Percentiles rank a stretch among this genome's conserved stretches.
phyloP scores from a whole-genome alignment of 805 yeast genomes.

The Kockiozyma suomiensis region DNA sequence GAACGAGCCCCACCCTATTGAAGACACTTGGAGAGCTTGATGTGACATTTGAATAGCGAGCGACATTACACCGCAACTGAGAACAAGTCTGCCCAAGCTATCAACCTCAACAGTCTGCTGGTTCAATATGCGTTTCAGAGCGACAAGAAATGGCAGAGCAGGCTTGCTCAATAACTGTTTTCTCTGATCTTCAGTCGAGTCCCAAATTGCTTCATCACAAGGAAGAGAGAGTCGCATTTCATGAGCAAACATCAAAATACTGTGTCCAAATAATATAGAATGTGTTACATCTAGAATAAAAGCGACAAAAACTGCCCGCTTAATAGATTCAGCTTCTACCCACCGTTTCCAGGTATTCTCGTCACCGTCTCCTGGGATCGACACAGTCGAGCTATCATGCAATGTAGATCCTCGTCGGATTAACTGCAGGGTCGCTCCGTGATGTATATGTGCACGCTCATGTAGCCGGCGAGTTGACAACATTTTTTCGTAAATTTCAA shows the following conservation, averaged over 20 bases:
- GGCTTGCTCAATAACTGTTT: constrained; percentile 20
- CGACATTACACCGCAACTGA: constrained; percentile 67
- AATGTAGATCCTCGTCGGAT: constrained; percentile 73
- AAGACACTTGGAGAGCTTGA: constrained; percentile 60
- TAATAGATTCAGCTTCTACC: constrained; percentile 79
- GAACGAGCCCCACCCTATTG: constrained; percentile 48
- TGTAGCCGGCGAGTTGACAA: constrained; percentile 69
- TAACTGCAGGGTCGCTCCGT: constrained; percentile 81
- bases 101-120: constrained; percentile 51
- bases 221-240: constrained; percentile 65
- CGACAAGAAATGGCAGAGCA: constrained; percentile 53
- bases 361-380: constrained; percentile 13
- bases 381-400: constrained; percentile 29
- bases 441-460: constrained; percentile 83
- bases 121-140: constrained; percentile 59
- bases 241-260: constrained; percentile 57
- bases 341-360: constrained; percentile 58
- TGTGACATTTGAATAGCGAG: constrained; percentile 74
- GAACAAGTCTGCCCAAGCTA: constrained; percentile 64
- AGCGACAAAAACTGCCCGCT: constrained; percentile 77
- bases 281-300: constrained; percentile 80
- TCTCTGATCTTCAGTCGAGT: constrained; percentile 36
- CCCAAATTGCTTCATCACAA: constrained; percentile 66
- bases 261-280: constrained; percentile 77
- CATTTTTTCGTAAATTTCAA: constrained; percentile 81